A percentile compares a stretch with the other conserved stretches of the same genome.
Evolutionary conservation across 805 yeast genomes (phyloP).

Genomic region (Candida parachauliodes): DNA sequence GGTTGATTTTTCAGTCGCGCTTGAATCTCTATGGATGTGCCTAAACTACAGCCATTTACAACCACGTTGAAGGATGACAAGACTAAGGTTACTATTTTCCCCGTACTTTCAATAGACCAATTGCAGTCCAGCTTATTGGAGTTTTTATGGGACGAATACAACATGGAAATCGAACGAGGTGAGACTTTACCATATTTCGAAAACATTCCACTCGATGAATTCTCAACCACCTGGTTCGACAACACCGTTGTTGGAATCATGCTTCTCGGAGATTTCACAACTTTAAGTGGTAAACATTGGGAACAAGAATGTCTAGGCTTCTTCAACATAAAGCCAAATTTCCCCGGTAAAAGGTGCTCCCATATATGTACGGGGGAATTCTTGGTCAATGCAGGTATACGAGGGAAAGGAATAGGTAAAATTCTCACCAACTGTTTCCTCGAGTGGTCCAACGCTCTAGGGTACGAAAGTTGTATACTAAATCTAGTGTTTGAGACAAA

Average conservation of each 20-base stretch:
- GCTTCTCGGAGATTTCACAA: constrained; percentile 67
- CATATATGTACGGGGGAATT: constrained; percentile 91
- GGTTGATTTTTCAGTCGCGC: no score
- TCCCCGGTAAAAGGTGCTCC: constrained; percentile 82
- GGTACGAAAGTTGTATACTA: constrained; percentile 80
- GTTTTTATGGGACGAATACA: constrained; percentile 86
- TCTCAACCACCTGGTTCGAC: constrained; percentile 85
- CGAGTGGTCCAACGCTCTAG: constrained; percentile 88
- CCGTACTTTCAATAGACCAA: constrained; percentile 62
- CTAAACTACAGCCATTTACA: constrained; percentile 57
- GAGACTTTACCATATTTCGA: constrained; percentile 86
- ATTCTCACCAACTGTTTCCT: constrained; percentile 79
- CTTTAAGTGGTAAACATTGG: constrained; percentile 67
- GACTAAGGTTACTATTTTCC: constrained; percentile 90
- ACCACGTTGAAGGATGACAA: constrained; percentile 82
- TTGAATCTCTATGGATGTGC: constrained; percentile 2
- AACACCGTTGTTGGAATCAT: constrained; percentile 66
- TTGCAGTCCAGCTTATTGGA: constrained; percentile 77
- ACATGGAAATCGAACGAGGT: constrained; percentile 87
- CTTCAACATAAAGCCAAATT: constrained; percentile 80
- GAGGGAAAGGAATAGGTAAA: constrained; percentile 89
- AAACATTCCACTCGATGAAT: constrained; percentile 68
- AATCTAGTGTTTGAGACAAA: constrained; percentile 88
- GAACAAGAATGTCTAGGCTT: constrained; percentile 90
- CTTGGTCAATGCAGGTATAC: constrained; percentile 85